phyloP scores from a whole-genome alignment of 2,329 filamentous ascomycete species.

The Cryoendolithus antarcticus region DNA sequence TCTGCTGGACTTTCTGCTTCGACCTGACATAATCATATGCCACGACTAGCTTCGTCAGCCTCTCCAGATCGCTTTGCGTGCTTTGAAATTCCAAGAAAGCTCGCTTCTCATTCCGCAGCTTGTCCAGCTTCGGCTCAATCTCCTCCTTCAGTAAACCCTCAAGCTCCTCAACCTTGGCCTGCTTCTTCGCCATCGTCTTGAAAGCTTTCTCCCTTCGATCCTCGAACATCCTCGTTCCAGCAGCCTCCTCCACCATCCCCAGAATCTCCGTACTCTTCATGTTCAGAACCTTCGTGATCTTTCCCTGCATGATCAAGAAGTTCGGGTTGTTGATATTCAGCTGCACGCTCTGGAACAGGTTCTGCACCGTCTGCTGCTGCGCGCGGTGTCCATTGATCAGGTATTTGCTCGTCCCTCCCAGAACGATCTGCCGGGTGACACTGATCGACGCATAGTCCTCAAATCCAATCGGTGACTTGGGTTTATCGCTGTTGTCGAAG shows the following conservation, averaged over 20 bases:
- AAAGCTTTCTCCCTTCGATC: slow-evolving; percentile 91
- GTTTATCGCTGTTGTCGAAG: slow-evolving; percentile 93
- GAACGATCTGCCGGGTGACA: slow-evolving; percentile 90
- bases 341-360: slow-evolving; percentile 94
- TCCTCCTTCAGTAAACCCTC: slow-evolving; percentile 85
- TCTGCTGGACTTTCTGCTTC: slow-evolving; percentile 70
- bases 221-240: slow-evolving; percentile 97
- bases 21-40: slow-evolving; percentile 85
- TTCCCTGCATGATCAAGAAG: slow-evolving; percentile 97
- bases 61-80: slow-evolving; percentile 90
- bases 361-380: slow-evolving; percentile 95
- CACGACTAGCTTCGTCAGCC: slow-evolving; percentile 81
- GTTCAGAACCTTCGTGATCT: slow-evolving; percentile 95
- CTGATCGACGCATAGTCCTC: slow-evolving; percentile 94
- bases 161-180: slow-evolving; percentile 92
- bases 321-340: slow-evolving; percentile 99
- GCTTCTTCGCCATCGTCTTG: slow-evolving; percentile 98
- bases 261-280: slow-evolving; percentile 98
- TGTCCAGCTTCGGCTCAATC: slow-evolving; percentile 95
- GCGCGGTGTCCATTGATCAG: slow-evolving; percentile 96
- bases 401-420: slow-evolving; percentile 96
- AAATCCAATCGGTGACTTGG: slow-evolving; percentile 91
- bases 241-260: slow-evolving; percentile 97
- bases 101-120: slow-evolving; percentile 84
- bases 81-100: slow-evolving; percentile 97